Conservation (phyloP, 352 stramenopile species). For the Globisporangium irregulare region DNA sequence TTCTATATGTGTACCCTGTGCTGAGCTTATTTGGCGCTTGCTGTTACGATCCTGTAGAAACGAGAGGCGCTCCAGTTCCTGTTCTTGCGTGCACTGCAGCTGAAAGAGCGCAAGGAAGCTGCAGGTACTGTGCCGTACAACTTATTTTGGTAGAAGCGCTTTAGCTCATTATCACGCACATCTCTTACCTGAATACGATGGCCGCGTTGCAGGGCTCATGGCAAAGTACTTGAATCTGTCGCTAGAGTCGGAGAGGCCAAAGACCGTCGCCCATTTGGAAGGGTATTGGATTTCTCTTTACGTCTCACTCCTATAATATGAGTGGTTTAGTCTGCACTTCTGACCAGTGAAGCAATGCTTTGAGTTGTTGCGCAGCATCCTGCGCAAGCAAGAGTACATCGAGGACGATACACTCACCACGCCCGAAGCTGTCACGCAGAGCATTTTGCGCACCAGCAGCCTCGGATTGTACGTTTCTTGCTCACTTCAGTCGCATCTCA, state of each 20-base stretch:
- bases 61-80: conserved; percentile 48
- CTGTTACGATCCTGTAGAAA: neutral
- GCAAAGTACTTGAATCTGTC: conserved; percentile 32
- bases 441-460: conserved; percentile 32
- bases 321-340: neutral
- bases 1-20: neutral
- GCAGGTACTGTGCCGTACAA: conserved; percentile 19
- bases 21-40: neutral
- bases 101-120: conserved; percentile 35
- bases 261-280: conserved; percentile 36
- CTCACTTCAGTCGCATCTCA: neutral
- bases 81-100: conserved; percentile 34
- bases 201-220: conserved; percentile 25
- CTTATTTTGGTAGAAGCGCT: neutral
- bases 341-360: neutral
- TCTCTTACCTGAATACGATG: neutral
- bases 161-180: neutral
- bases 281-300: conserved; percentile 17
- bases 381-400: conserved; percentile 45
- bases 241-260: conserved; percentile 22
- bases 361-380: conserved; percentile 21
- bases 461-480: conserved; percentile 34
- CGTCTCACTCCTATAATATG: neutral
- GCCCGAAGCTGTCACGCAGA: conserved; percentile 26
- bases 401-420: conserved; percentile 36